phyloP scores from a whole-genome alignment of 768 basidiomycete species.

The Suillus clintonianus region DNA sequence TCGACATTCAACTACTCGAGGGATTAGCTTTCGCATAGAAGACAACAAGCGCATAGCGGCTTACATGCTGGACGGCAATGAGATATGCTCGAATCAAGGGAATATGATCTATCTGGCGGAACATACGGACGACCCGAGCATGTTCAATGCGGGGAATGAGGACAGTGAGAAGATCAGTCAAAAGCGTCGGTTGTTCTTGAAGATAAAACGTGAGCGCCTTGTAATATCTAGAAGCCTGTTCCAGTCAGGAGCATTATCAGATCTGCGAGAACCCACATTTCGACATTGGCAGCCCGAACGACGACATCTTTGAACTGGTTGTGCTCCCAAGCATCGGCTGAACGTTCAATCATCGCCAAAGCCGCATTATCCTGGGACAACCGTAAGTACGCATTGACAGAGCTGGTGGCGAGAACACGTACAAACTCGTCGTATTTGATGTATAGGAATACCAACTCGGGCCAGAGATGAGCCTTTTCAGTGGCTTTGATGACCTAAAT shows the following conservation, averaged over 20 bases:
- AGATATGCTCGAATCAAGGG: slow-evolving; percentile 96
- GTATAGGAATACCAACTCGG: slow-evolving; percentile 97
- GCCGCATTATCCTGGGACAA: slow-evolving; percentile 85
- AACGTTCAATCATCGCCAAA: slow-evolving; percentile 97
- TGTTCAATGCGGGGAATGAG: slow-evolving; percentile 96
- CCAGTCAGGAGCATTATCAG: neutral
- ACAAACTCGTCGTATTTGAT: slow-evolving; percentile 97
- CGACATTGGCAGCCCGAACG: slow-evolving; percentile 94
- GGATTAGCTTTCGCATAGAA: slow-evolving; percentile 4
- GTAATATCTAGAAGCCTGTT: slow-evolving; percentile 70
- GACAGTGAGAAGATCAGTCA: slow-evolving; percentile 91
- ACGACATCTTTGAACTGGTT: slow-evolving; percentile 99
- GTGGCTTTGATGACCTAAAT: slow-evolving; percentile 86
- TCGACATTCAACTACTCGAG: slow-evolving; percentile 83
- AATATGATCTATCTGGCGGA: slow-evolving; percentile 93
- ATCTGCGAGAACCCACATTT: slow-evolving; percentile 64
- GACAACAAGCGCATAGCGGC: slow-evolving; percentile 23
- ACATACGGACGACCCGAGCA: slow-evolving; percentile 91
- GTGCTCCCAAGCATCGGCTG: slow-evolving; percentile 99
- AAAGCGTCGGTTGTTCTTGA: slow-evolving; percentile 87
- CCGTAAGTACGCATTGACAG: slow-evolving; percentile 3
- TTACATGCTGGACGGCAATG: slow-evolving; percentile 91
- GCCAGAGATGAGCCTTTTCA: slow-evolving; percentile 97
- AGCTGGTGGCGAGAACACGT: slow-evolving; percentile 29
- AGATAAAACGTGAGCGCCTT: slow-evolving; percentile 94